Base-by-base conservation (phyloP, 164 flowering plant genomes). In the Macadamia integrifolia region DNA sequence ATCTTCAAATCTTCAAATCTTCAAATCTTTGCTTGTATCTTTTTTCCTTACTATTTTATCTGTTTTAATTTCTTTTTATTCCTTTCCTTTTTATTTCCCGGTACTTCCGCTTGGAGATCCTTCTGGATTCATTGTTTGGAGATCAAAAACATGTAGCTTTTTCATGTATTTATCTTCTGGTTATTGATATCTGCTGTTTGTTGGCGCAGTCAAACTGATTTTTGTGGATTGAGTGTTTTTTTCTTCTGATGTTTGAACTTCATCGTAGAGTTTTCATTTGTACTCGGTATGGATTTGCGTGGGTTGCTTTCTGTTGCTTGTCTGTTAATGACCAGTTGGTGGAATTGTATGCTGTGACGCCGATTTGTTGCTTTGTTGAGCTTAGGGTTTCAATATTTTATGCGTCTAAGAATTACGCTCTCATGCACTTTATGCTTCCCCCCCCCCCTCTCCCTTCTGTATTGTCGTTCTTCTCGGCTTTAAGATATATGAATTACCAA, bases 241-340 rank as follows among this genome's bases (percentile, higher is more conserved):
- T 30, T 35, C 23, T 13, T 61, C 30, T 13, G 40, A 53, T 69
- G 18, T 50, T 63, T 58, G 40, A 35, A 63, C 28, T 55, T 64
- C 17, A 57, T 18, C 48, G 62, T 69, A 53, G 72, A 66, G 66
- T 69, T 62, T 62, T 17, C 12, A 6, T 42, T 5, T 35, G 30
- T 43, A 13, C 56, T 55, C 12, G 18, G 15, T 28, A 62, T 56
- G 29, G 42, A 12, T 14, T 53, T 56, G 31, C 63, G 6, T 30
- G 44, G 23, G 49, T 46, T 8, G 57, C 13, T 44, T 63, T 28
- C 3, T 61, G 53, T 15, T 52, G 43, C 23, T 63, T 61, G 44
- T 46, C 50, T 46, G 50, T 9, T 35, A 35, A 35, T 35, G 50
- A 43, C 55, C n/a, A 53, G 1, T 31, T 15, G n/a, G 17, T 43